phyloP scores from a whole-genome alignment of 2,329 filamentous ascomycete genomes.

The Rutstroemia sp. region DNA sequence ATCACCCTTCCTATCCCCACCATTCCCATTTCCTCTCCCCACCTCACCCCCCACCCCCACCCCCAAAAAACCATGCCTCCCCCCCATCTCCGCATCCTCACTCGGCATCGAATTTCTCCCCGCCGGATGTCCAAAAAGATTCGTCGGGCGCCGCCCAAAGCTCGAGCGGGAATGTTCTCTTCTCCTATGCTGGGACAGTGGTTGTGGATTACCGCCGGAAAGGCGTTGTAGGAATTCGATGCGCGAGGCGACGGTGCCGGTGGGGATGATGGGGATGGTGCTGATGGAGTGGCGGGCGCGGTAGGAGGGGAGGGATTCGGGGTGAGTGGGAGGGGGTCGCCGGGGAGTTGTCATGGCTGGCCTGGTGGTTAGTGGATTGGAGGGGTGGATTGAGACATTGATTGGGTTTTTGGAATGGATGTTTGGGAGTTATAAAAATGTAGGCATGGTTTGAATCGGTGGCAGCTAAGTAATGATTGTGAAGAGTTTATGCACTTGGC shows the following conservation, averaged over 20 bases:
- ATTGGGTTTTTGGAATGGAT: too few relatives aligned
- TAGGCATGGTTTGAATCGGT: too few relatives aligned
- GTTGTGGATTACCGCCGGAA: conserved; percentile 10
- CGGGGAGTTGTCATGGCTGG: background rate
- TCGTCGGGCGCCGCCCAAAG: conserved; percentile 28
- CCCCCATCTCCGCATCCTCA: conserved; percentile 22
- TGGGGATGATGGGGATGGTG: conserved; percentile 19
- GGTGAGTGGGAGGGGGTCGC: background rate
- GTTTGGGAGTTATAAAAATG: too few relatives aligned
- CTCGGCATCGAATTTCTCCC: conserved; percentile 21
- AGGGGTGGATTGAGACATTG: too few relatives aligned
- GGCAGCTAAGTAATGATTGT: background rate
- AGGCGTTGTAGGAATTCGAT: conserved; percentile 28
- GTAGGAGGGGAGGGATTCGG: background rate
- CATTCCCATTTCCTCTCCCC: background rate
- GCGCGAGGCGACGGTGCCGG: conserved; percentile 31
- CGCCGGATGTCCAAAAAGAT: conserved; percentile 21
- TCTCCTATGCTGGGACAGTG: background rate
- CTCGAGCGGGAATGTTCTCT: conserved; percentile 15
- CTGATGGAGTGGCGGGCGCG: background rate
- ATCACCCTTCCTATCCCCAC: background rate
- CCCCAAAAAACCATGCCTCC: conserved; percentile 27
- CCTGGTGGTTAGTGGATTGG: too few relatives aligned
- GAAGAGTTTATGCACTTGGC: background rate
- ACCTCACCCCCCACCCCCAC: conserved; percentile 23